Percentiles rank a stretch among this genome's conserved stretches.
Conservation (phyloP, 176 grass and related monocot species). For the Bolboschoenus planiculmis region DNA sequence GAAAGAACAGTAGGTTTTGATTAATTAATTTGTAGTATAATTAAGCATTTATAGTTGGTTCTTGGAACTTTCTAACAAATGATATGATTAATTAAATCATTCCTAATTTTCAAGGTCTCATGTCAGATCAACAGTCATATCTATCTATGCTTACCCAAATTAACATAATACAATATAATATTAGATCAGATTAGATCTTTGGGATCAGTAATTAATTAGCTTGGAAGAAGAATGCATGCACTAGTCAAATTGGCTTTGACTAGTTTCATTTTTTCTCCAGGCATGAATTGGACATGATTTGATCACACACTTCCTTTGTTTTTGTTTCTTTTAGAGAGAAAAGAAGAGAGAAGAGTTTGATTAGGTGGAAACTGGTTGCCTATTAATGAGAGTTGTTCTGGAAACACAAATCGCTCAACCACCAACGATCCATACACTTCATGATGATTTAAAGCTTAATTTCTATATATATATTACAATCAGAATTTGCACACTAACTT, state of each 20-base stretch:
- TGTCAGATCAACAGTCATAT: not conserved
- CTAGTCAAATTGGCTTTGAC: not conserved
- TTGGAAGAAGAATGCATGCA: not conserved
- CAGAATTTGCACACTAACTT: not conserved
- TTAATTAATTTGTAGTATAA: not conserved
- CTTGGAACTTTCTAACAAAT: not conserved
- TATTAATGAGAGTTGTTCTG: conserved; percentile 9
- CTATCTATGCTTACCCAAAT: not conserved
- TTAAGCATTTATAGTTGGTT: not conserved
- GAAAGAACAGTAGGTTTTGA: too few relatives aligned
- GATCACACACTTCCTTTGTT: not conserved
- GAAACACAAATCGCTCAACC: conserved; percentile 1
- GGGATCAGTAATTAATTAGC: not conserved
- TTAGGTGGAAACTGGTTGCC: conserved; percentile 7
- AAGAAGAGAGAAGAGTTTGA: not conserved
- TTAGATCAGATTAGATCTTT: too few relatives aligned
- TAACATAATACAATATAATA: too few relatives aligned
- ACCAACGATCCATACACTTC: not conserved
- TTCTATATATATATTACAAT: not conserved
- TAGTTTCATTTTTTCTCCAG: not conserved
- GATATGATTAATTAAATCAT: not conserved
- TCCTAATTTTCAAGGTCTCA: not conserved
- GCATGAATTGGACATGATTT: not conserved
- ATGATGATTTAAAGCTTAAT: not conserved
- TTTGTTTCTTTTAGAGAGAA: not conserved